Percentiles rank a stretch among this genome's conserved stretches.
phyloP scores from a whole-genome alignment of 179 eudicot genomes.

The Spinacia oleracea region DNA sequence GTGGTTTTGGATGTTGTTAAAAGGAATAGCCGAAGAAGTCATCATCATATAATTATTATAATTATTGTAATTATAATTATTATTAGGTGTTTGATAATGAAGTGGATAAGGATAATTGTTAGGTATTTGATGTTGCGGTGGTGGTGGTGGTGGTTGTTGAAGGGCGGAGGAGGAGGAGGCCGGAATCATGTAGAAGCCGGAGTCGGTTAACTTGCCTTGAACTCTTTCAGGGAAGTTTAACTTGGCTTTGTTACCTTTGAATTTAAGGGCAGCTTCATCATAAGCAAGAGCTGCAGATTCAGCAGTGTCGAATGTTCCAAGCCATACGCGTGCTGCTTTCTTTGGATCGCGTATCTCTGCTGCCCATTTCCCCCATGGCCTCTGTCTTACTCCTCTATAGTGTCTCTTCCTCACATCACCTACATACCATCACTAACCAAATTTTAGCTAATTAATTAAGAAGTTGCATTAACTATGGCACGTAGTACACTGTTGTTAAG shows the following conservation, averaged over 20 bases:
- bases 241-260: slow-evolving; percentile 43
- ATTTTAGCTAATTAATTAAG: not conserved
- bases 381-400: slow-evolving; percentile 42
- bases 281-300: slow-evolving; percentile 42
- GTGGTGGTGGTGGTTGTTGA: slow-evolving; percentile 24
- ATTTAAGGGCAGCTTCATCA: slow-evolving; percentile 47
- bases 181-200: slow-evolving; percentile 28
- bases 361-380: slow-evolving; percentile 50
- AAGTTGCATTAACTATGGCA: no score
- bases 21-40: not conserved
- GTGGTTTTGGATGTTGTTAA: not conserved
- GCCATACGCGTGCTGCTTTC: slow-evolving; percentile 46
- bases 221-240: slow-evolving; percentile 42
- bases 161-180: not conserved
- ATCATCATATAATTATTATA: slow-evolving; percentile 27
- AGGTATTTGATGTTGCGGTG: slow-evolving; percentile 12
- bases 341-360: slow-evolving; percentile 47
- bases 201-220: slow-evolving; percentile 27
- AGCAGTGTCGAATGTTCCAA: slow-evolving; percentile 40
- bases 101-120: slow-evolving; percentile 4
- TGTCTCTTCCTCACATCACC: slow-evolving; percentile 32
- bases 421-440: not conserved
- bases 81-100: slow-evolving; percentile 6
- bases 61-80: no score
- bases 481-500: no score